phyloP scores from a whole-genome alignment of 331 rosid genomes.

The Acacia pycnantha region DNA sequence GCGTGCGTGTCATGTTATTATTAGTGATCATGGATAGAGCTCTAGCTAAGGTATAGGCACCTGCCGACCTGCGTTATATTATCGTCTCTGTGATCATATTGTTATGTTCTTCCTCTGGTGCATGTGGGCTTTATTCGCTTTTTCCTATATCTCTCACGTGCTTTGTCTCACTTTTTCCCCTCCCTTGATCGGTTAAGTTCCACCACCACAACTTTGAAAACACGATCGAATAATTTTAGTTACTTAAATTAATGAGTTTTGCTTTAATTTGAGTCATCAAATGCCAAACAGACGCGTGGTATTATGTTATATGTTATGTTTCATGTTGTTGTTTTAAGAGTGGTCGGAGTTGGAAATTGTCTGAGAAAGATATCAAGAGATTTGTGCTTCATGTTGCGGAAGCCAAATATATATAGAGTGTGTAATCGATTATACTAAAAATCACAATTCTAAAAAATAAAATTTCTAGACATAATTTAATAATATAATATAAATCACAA shows the following conservation, averaged over 20 bases:
- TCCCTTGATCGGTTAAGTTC: neutral
- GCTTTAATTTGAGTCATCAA: neutral
- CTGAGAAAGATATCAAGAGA: neutral
- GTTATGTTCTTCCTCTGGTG: neutral
- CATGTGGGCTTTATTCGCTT: neutral
- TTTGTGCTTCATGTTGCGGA: neutral
- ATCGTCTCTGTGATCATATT: neutral
- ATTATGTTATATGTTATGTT: neutral
- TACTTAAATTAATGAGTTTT: neutral
- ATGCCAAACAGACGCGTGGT: neutral
- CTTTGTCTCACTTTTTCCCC: neutral
- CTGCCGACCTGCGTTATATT: neutral
- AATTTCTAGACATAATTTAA: too few species aligned
- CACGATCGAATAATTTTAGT: neutral
- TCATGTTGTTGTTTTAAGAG: neutral
- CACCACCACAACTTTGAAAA: neutral
- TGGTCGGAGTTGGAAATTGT: neutral
- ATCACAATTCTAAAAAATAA: too few species aligned
- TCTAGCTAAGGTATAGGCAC: neutral
- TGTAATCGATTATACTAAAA: too few species aligned
- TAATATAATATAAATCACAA: too few species aligned
- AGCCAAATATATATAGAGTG: too few species aligned
- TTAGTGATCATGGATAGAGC: neutral
- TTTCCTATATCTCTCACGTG: neutral
- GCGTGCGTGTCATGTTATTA: neutral